Base-by-base conservation (phyloP, 73 alveolate species). In the Paramecium tetraurelia region DNA sequence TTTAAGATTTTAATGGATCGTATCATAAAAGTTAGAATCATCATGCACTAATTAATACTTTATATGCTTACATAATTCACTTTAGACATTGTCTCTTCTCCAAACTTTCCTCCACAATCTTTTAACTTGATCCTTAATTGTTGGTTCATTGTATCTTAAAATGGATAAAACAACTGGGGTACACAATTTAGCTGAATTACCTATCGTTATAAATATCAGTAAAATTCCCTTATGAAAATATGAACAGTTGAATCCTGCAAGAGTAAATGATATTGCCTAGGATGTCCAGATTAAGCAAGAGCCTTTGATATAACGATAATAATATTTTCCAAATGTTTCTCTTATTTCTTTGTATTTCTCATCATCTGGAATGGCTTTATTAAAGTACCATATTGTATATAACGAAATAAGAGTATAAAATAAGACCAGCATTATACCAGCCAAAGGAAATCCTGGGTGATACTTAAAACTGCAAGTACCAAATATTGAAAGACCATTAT, bases 381-480 rank as follows among this genome's bases (percentile, higher is more conserved):
- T 77, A 71, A 89, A 89, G 7, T 89, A 68, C 38, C 29, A 36
- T n/a, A 89, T 71, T 2, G 94, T 89, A 29, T 89, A 89, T 21
- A 53, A 38, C 0, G 94, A 89, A 71, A 89, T 40, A 31, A 72
- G n/a, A 27, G 75, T 77, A 59, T 89, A 89, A 46, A 58, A 53
- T 1, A 53, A 53, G 5, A 89, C 92, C 4, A 89, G 24, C 11
- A 89, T 21, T 3, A 89, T 83, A 3, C 94, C 94, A 11, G 76
- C 86, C 8, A 70, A 58, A 11, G 94, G 92, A 58, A 89, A 89
- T 7, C 94, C 94, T 1, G 59, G 68, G 6, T 89, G 71, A 24
- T 44, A 77, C 68, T 44, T 89, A 29, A 70, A 70, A 18, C 92
- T 70, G 29, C 94, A 89, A 29, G 94, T 89, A 18, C 94, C 94